Base-by-base conservation (phyloP, 169 alveolate genomes). In the Babesia caballi region DNA sequence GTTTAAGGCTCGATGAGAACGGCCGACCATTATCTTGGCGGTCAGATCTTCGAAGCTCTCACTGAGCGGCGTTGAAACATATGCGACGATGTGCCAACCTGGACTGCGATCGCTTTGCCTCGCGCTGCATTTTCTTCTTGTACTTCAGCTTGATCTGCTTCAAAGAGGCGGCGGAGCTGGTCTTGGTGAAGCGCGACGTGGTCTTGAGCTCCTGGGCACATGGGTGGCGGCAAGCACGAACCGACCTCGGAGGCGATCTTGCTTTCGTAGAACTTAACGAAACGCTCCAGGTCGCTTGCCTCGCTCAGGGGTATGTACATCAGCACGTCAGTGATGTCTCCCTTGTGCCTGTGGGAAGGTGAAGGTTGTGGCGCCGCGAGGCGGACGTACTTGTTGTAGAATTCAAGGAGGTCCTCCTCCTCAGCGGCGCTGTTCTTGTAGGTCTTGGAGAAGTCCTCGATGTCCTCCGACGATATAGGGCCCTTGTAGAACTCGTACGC, bases 321-420 rank as follows among this genome's bases (percentile, higher is more conserved):
- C 28, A 88, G 52, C 38, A 88, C 72, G 32, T 88, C 71, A 4
- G 77, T 78, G 21, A 88, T 35, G n/a, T 84, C 65, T 19, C 93
- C 93, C 46, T 80, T 44, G 56, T 81, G 50, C 70, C 88, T 81
- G 30, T 30, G 44, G n/a, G 11, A 32, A 15, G 41, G 5, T 35
- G 38, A n/a, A 36, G 1, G n/a, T 3, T 19, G 47, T n/a, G 5
- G 30, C 5, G 25, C n/a, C n/a, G 19, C 27, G 25, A n/a, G 36
- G n/a, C 27, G 23, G 27, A 41, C 59, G 46, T 51, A 88, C 81
- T 68, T 88, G n/a, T 88, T 81, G 63, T 83, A 88, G 63, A 65
- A 88, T 21, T 83, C 84, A n/a, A 88, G 33, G 36, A 88, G 56
- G 46, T 88, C 93, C 27, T 88, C 93, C 61, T 83, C 74, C 59